A percentile compares a stretch with the other conserved stretches of the same genome.
Conservation (phyloP, 2,329 filamentous ascomycete species). For the Colletotrichum lupini region DNA sequence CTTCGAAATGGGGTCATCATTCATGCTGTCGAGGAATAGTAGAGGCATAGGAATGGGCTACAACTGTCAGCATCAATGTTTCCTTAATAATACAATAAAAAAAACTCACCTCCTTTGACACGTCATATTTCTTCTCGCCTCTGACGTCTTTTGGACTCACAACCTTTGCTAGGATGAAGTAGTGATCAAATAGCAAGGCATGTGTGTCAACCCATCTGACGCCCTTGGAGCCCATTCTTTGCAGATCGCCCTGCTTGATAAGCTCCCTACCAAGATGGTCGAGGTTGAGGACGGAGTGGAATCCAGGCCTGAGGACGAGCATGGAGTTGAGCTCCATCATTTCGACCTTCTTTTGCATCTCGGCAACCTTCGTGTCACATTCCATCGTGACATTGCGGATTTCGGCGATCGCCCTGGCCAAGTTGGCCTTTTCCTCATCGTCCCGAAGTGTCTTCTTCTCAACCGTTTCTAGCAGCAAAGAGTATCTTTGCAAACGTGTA, state of each 20-base stretch:
- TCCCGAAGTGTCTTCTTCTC: conserved; percentile 86
- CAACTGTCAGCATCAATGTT: conserved; percentile 40
- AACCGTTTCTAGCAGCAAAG: conserved; percentile 83
- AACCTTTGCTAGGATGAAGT: conserved; percentile 91
- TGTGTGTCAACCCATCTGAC: conserved; percentile 96
- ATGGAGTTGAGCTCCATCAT: conserved; percentile 86
- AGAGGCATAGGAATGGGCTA: conserved; percentile 96
- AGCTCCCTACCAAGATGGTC: conserved; percentile 94
- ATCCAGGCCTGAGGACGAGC: conserved; percentile 86
- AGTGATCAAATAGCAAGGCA: conserved; percentile 95
- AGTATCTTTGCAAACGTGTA: conserved; percentile 90
- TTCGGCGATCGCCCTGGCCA: conserved; percentile 87
- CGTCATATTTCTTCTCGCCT: conserved; percentile 88
- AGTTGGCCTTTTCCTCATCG: conserved; percentile 88
- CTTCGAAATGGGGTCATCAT: conserved; percentile 91
- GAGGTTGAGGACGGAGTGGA: conserved; percentile 89
- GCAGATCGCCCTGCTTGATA: conserved; percentile 88
- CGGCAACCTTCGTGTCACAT: conserved; percentile 91
- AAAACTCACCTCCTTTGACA: conserved; percentile 81
- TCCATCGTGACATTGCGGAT: conserved; percentile 90
- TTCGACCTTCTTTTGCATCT: conserved; percentile 90
- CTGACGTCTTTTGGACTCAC: conserved; percentile 74
- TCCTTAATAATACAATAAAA: background rate
- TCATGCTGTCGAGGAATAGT: conserved; percentile 89
- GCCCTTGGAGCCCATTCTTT: conserved; percentile 86